Conservation (phyloP, 1,284 basidiomycete species). For the Trametes sp. region DNA sequence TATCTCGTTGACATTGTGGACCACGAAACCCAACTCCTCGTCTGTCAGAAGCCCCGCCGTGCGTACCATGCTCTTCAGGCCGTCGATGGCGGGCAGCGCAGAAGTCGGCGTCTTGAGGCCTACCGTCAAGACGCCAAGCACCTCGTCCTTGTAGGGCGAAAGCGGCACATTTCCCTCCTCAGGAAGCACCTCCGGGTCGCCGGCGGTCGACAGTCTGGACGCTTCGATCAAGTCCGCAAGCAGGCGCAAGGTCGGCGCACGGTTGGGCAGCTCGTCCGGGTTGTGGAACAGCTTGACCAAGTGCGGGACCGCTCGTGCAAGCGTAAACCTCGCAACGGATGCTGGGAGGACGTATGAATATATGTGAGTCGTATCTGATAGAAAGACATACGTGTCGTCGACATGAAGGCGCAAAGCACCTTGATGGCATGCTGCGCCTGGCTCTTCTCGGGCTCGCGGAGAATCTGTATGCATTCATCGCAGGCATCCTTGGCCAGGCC, state of each 20-base stretch:
- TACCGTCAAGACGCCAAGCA: constrained; percentile 71
- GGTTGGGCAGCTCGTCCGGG: constrained; percentile 79
- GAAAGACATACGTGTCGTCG: constrained; percentile 80
- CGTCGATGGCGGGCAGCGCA: constrained; percentile 66
- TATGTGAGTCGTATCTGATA: too few relatives aligned
- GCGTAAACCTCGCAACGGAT: constrained; percentile 71
- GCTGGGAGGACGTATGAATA: constrained; percentile 63
- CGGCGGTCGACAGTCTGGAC: constrained; percentile 50
- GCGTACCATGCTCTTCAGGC: constrained; percentile 69
- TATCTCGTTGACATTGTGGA: constrained; percentile 80
- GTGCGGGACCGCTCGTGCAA: constrained; percentile 74
- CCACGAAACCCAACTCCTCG: constrained; percentile 82
- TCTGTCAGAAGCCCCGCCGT: constrained; percentile 69
- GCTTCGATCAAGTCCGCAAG: constrained; percentile 68
- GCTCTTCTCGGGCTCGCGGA: constrained; percentile 91
- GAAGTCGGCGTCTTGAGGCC: constrained; percentile 66
- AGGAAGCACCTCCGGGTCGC: constrained; percentile 33
- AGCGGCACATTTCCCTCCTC: constrained; percentile 53
- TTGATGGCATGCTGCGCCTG: constrained; percentile 88
- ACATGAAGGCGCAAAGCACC: constrained; percentile 78
- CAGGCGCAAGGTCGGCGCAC: constrained; percentile 72
- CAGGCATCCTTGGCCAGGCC: constrained; percentile 78
- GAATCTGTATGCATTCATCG: constrained; percentile 79
- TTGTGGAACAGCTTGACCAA: constrained; percentile 80
- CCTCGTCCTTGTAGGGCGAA: constrained; percentile 75